Base-by-base conservation (phyloP, 805 yeast species). In the Myxozyma neglecta region DNA sequence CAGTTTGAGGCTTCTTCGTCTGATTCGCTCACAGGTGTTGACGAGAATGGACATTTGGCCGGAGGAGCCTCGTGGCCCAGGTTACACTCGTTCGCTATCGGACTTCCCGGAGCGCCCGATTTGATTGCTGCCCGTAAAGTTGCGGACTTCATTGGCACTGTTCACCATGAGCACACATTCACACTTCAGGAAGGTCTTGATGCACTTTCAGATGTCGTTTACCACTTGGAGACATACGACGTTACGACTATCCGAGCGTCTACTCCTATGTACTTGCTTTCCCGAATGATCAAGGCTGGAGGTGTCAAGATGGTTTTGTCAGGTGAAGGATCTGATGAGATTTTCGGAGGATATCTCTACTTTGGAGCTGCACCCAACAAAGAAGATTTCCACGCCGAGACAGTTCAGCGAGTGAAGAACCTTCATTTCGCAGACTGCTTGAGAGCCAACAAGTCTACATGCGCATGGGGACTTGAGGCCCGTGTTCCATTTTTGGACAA, bases 381-480 rank as follows among this genome's bases (percentile, higher is more conserved):
- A 57, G 81, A 80, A 60, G 99, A 90, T 72, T 94, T 94, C 91
- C 98, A 94, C 79, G 80, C 85, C 65, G 99, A 94, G 81, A 89
- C 96, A 79, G 97, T 94, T 66, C 82, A 88, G 80, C 85, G 99
- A 77, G 97, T 94, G 71, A 90, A 94, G 83, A 92, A 94, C 93
- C 83, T 94, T 79, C 97, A 94, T 78, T 86, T 86, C 70, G 90
- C 98, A 65, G 99, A 94, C 81, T 93, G 98, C 81, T 81, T 94
- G 75, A 88, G 99, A 79, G 99, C 99, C 68, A 94, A 94, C 89
- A 94, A 94, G 80, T 92, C 97, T 39, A 94, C 99, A 62, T 90
- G 94, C 97, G 98, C 99, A 48, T 94, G 99, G 99, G 99, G 99
- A 77, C 84, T 94, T 68, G 99, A 94, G 81, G 99, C 99, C 65